These are phyloP conservation scores for Coemansia sp. DNA, from an alignment of 192 early-diverging fungal species.

Conservation along the genomic window DNA sequence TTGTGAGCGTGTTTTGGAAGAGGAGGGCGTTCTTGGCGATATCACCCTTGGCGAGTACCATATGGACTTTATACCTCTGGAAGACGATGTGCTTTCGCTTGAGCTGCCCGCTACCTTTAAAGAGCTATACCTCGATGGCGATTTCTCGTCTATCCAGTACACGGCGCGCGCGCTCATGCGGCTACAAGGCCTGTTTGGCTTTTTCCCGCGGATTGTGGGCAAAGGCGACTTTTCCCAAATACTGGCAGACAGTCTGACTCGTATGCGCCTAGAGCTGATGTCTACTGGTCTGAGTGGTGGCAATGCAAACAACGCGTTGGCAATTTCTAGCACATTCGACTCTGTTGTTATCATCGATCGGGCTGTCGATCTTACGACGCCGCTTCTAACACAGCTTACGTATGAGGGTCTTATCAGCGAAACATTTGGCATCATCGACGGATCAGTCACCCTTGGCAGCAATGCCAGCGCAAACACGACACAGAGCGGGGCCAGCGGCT, in stretches of 20 bases:
- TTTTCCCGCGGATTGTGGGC: conserved; percentile 87
- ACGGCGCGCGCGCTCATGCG: conserved; percentile 78
- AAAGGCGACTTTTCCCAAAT: conserved; percentile 82
- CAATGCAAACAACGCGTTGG: conserved; percentile 23
- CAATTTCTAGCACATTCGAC: conserved; percentile 69
- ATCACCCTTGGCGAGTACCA: conserved; percentile 83
- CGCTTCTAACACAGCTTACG: conserved; percentile 91
- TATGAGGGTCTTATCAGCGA: conserved; percentile 98
- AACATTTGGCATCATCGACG: conserved; percentile 74
- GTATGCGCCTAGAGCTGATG: conserved; percentile 80
- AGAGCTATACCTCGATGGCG: conserved; percentile 71
- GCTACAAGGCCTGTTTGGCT: conserved; percentile 81
- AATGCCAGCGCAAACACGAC: conserved; percentile 11
- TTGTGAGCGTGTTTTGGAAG: conserved; percentile 93
- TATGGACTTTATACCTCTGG: conserved; percentile 88
- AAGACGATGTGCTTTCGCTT: conserved; percentile 86
- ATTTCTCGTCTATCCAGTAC: conserved; percentile 44
- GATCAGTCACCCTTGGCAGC: conserved; percentile 24
- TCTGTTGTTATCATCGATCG: conserved; percentile 90
- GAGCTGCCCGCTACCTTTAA: conserved; percentile 82
- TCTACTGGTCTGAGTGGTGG: conserved; percentile 21
- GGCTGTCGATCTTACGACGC: conserved; percentile 86
- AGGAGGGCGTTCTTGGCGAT: conserved; percentile 88
- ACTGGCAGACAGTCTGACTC: conserved; percentile 73
- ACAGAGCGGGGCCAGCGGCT: conserved; percentile 10